phyloP scores from a whole-genome alignment of 1,284 basidiomycete species.

The Chondrostereum purpureum region DNA sequence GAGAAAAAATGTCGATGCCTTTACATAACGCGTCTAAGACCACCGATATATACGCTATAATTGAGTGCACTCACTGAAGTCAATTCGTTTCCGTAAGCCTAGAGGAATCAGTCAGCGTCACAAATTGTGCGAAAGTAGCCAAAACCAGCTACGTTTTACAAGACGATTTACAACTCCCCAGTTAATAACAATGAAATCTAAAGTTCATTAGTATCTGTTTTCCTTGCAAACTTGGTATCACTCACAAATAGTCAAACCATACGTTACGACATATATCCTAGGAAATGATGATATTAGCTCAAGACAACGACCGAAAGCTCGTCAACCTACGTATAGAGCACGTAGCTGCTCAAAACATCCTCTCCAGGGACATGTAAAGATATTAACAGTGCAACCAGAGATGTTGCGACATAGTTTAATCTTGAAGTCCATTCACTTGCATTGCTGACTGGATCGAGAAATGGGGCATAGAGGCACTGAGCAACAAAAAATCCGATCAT shows the following conservation, averaged over 20 bases:
- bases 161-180: constrained; percentile 40
- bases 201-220: constrained; percentile 3
- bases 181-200: constrained; percentile 64
- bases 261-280: constrained; percentile 63
- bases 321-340: constrained; percentile 62
- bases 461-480: constrained; percentile 60
- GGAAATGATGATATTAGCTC: constrained; percentile 8
- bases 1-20: constrained; percentile 80
- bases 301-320: too few relatives aligned
- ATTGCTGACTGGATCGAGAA: constrained; percentile 69
- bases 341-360: constrained; percentile 46
- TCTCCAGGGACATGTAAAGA: constrained; percentile 51
- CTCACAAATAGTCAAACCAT: constrained; percentile 59
- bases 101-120: too few relatives aligned
- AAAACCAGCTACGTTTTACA: constrained; percentile 66
- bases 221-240: neutral
- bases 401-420: constrained; percentile 63
- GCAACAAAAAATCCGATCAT: constrained; percentile 55
- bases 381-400: constrained; percentile 55
- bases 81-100: constrained; percentile 59
- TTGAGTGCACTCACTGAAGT: constrained; percentile 56
- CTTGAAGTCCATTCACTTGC: constrained; percentile 72
- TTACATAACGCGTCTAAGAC: constrained; percentile 11
- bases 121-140: too few relatives aligned
- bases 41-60: constrained; percentile 1